phyloP scores from a whole-genome alignment of 345 rosid species.

The Salix exigua region DNA sequence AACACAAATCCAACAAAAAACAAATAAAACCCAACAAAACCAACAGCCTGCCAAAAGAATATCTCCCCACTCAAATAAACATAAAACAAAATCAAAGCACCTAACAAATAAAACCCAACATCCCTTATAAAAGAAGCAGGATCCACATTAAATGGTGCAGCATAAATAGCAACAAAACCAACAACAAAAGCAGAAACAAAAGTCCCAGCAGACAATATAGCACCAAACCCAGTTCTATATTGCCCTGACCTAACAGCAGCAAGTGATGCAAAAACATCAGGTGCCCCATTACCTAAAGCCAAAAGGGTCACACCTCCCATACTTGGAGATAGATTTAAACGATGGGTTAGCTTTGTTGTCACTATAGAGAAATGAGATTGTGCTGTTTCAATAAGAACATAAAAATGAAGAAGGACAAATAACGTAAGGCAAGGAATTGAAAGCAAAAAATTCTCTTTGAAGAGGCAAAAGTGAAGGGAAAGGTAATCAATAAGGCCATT shows the following conservation, averaged over 20 bases:
- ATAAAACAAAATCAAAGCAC: conserved; percentile 67
- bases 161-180: conserved; percentile 88
- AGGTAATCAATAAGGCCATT: conserved; percentile 60
- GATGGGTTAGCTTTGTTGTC: conserved; percentile 77
- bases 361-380: conserved; percentile 85
- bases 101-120: conserved; percentile 71
- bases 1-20: conserved; percentile 90
- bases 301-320: conserved; percentile 91
- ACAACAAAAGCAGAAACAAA: conserved; percentile 90
- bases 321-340: conserved; percentile 69
- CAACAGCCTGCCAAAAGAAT: conserved; percentile 84
- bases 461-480: conserved; percentile 61
- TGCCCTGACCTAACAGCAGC: conserved; percentile 82
- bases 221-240: conserved; percentile 85
- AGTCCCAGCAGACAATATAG: conserved; percentile 84
- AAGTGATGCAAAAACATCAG: conserved; percentile 83
- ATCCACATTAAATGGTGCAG: conserved; percentile 76
- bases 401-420: conserved; percentile 64
- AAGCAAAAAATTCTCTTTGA: conserved; percentile 38
- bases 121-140: conserved; percentile 74
- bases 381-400: conserved; percentile 89
- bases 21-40: conserved; percentile 73
- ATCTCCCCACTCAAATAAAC: conserved; percentile 97
- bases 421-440: conserved; percentile 58
- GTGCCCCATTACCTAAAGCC: conserved; percentile 94